These are phyloP conservation scores for Rhodocollybia butyracea DNA, from an alignment of 768 basidiomycete species.

Conservation along the genomic window DNA sequence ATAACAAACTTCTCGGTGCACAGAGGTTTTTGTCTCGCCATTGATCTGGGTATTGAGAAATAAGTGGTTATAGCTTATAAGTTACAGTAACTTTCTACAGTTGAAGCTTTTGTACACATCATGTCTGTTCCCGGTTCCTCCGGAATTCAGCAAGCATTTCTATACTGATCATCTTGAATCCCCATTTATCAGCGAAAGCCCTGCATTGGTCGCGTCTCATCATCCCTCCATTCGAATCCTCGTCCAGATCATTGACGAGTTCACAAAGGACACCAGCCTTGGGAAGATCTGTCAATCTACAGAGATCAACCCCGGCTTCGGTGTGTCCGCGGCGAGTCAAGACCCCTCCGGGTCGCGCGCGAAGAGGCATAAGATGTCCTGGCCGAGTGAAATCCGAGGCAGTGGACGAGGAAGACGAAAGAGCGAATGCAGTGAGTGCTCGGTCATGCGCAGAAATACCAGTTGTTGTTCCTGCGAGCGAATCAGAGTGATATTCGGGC, in stretches of 20 bases:
- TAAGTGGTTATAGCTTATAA: no score
- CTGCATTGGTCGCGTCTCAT: conserved; percentile 93
- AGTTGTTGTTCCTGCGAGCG: conserved; percentile 73
- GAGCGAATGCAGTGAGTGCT: conserved; percentile 78
- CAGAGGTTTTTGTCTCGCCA: no score
- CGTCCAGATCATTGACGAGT: conserved; percentile 95
- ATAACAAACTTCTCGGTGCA: no score
- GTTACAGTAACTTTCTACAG: not conserved
- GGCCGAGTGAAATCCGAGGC: conserved; percentile 84
- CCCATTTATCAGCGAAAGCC: conserved; percentile 86
- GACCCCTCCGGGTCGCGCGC: conserved; percentile 83
- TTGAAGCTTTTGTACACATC: not conserved
- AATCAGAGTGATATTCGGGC: not conserved
- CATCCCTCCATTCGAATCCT: conserved; percentile 87
- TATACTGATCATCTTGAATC: conserved; percentile 92
- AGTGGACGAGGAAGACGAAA: conserved; percentile 56
- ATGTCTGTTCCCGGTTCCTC: conserved; percentile 16
- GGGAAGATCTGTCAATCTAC: conserved; percentile 64
- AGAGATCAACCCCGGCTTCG: conserved; percentile 86
- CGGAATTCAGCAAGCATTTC: conserved; percentile 68
- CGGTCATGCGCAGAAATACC: conserved; percentile 98
- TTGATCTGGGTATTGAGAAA: no score
- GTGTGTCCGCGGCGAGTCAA: conserved; percentile 91
- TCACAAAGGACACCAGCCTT: conserved; percentile 89
- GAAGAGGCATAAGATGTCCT: conserved; percentile 93